Base-by-base conservation (phyloP, 2,329 filamentous ascomycete genomes). In the Cryphonectria radicalis region DNA sequence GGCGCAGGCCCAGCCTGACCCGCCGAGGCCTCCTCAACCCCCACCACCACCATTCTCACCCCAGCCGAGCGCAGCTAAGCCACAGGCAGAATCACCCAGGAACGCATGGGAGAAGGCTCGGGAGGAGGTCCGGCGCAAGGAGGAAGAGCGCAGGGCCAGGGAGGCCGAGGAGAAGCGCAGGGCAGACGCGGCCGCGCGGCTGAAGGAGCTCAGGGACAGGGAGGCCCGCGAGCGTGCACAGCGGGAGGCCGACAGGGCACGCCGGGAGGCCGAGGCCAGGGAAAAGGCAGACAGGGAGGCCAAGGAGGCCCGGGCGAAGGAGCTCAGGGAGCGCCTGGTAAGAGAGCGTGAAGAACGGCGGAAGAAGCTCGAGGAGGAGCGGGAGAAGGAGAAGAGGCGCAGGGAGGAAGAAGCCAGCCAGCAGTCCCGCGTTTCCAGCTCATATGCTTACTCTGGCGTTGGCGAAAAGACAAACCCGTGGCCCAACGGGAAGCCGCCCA, bases 401-500 rank as follows among this genome's bases (percentile, higher is more conserved):
- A 79, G 74, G 70, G 78, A 76, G 73, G 77, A 80, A 63, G 77
- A 79, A 62, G 76, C 76, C 66, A 80, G 75, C 72, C 77, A 79
- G 63, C 77, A 79, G 64, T 70, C 76, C 62, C 83, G 86, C 73
- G 83, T 84, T 73, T 81, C 83, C 57, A 85, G 83, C 74, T 84
- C 85, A n/a, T 91, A 91, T 76, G 89, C 89, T 70, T 91, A 84
- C 80, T 89, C 87, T 69, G 86, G 89, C 43, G 87, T 91, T 32
- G 91, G 91, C 66, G 91, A 93, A 80, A 90, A 86, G 80, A 90
- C 87, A 66, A 92, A 89, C 80, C 90, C 90, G 75, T 93, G 91
- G 87, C 90, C 91, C 7, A 89, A 87, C 76, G 89, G 87, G 75
- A 86, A 85, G 74, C 89, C 85, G 69, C 84, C 82, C 66, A 74